These are phyloP conservation scores for Trichoderma sp. DNA, from an alignment of 2,329 filamentous ascomycete species.

Conservation along the genomic window DNA sequence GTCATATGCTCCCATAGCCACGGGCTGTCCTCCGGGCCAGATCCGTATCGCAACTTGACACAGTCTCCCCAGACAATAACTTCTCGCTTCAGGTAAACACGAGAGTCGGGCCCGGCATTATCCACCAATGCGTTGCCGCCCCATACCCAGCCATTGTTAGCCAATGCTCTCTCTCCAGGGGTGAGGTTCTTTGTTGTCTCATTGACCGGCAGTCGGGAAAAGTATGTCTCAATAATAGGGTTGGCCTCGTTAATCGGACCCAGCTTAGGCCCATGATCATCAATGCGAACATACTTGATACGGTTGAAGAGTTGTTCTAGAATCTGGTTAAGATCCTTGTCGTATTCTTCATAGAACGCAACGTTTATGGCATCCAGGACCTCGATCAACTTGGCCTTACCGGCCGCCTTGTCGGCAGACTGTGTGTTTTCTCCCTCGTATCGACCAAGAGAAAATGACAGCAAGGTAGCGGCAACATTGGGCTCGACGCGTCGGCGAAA, in stretches of 20 bases:
- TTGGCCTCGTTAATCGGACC: constrained; percentile 75
- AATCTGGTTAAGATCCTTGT: constrained; percentile 77
- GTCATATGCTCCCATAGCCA: constrained; percentile 97
- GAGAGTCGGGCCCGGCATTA: constrained; percentile 85
- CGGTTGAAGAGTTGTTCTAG: constrained; percentile 91
- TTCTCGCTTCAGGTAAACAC: constrained; percentile 92
- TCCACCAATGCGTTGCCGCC: constrained; percentile 92
- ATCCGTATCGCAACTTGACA: constrained; percentile 92
- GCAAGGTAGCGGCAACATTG: constrained; percentile 62
- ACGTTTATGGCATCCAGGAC: constrained; percentile 85
- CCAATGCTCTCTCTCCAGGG: constrained; percentile 75
- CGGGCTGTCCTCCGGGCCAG: constrained; percentile 77
- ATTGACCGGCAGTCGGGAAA: constrained; percentile 83
- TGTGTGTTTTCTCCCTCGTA: constrained; percentile 54
- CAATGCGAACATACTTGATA: constrained; percentile 92
- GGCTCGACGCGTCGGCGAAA: constrained; percentile 73
- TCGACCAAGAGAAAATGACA: constrained; percentile 53
- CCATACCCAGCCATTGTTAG: constrained; percentile 99
- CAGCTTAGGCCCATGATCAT: constrained; percentile 84
- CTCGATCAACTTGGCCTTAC: constrained; percentile 56
- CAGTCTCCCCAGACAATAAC: constrained; percentile 99
- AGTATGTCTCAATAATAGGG: constrained; percentile 91
- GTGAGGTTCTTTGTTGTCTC: constrained; percentile 75
- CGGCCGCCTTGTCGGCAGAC: constrained; percentile 50
- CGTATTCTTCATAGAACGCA: constrained; percentile 88